Base-by-base conservation (phyloP, 257 asterid genomes). In the Linaria vulgaris region DNA sequence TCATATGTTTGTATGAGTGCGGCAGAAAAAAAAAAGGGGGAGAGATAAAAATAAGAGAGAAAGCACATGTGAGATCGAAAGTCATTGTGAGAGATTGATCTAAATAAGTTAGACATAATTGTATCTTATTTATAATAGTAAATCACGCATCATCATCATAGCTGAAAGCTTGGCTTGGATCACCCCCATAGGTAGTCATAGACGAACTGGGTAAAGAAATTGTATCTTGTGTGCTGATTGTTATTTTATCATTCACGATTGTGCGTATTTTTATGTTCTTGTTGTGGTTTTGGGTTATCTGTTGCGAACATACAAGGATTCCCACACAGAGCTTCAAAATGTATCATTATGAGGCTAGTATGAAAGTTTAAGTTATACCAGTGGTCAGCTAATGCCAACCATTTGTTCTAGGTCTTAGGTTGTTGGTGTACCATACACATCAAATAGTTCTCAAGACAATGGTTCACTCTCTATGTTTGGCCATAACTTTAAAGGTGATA, bases 401-500 rank as follows among this genome's bases (percentile, higher is more conserved):
- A 63, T 1, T 17, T 20, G 7, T 5, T 1, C 51, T 48, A 63
- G 0, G 1, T 1, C 6, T 34, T 49, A 0, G 59, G 51, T 2
- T 50, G 11, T 0, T 5, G 16, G 2, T 5, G 16, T 0, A 21
- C 15, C 65, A 63, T 31, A 5, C 69, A 31, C 1, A 50, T 20
- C 0, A 63, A 1, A 5, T 20, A 63, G 3, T 12, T 27, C 2
- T 63, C 69, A 0, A 50, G 0, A 13, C 59, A 31, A 14, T 51
- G 39, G 2, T 65, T 54, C 0, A 53, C 54, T 5, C 34, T 14
- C 12, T 65, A 54, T 0, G 45, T 12, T 39, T 65, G 70, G 0
- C 63, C 55, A 65, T 65, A 53, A 0, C 30, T 1, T 6, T 65
- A 45, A 1, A 62, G 70, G 25, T 65, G 70, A 14, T 41, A 65